A percentile compares a stretch with the other conserved stretches of the same genome.
Conservation (phyloP, 2,329 filamentous ascomycete genomes). For the Pseudocercospora fijiensis region DNA sequence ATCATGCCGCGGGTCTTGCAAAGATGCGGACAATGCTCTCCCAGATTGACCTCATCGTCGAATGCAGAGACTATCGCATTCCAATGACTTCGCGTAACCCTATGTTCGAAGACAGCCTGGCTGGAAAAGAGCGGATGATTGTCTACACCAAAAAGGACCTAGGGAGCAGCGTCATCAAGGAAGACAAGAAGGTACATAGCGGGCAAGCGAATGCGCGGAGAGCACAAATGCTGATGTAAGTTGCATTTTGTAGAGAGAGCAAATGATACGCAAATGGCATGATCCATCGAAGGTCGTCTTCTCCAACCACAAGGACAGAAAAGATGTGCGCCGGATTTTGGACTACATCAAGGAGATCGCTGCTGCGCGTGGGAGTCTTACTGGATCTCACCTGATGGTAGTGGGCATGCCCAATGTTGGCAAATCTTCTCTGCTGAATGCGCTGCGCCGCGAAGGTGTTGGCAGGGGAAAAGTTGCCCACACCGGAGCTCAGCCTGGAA, state of each 20-base stretch:
- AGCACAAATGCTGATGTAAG: conserved; percentile 21
- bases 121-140: conserved; percentile 70
- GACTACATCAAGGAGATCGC: conserved; percentile 54
- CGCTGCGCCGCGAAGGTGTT: conserved; percentile 69
- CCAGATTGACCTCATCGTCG: conserved; percentile 82
- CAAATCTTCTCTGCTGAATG: conserved; percentile 92
- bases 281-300: conserved; percentile 54
- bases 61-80: conserved; percentile 90
- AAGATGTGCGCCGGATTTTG: conserved; percentile 50
- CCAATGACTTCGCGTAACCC: conserved; percentile 89
- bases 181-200: conserved; percentile 34
- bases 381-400: conserved; percentile 79
- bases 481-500: conserved; percentile 83
- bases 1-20: conserved; percentile 77
- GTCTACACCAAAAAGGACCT: conserved; percentile 92
- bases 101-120: conserved; percentile 75
- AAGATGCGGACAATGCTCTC: conserved; percentile 81
- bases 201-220: background rate
- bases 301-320: conserved; percentile 47
- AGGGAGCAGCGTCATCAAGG: conserved; percentile 47
- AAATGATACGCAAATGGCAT: conserved; percentile 56
- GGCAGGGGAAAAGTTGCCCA: conserved; percentile 68
- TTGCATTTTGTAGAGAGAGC: conserved; percentile 41
- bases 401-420: conserved; percentile 98
- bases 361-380: conserved; percentile 59